Conservation (phyloP, 2,329 filamentous ascomycete species). For the Eurotiales sp. region DNA sequence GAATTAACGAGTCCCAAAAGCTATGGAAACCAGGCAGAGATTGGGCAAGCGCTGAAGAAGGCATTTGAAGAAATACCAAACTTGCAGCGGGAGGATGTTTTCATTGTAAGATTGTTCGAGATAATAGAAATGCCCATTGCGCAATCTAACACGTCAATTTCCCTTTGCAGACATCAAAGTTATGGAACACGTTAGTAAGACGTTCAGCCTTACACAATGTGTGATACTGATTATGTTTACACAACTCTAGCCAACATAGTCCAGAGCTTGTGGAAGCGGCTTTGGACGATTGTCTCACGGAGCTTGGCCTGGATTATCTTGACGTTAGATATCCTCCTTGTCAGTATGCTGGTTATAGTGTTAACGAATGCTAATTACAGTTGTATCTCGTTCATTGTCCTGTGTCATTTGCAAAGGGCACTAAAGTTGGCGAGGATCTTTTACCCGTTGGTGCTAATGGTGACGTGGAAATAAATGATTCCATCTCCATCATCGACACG, state of each 20-base stretch:
- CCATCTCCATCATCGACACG: constrained; percentile 37
- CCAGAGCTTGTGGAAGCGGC: constrained; percentile 49
- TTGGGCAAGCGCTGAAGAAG: constrained; percentile 21
- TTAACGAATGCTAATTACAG: constrained; percentile 15
- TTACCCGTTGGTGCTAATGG: constrained; percentile 41
- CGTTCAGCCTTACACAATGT: no score
- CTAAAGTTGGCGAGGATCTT: constrained; percentile 29
- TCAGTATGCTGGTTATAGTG: background rate
- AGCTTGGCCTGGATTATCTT: constrained; percentile 52
- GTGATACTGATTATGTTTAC: background rate
- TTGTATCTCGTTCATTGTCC: constrained; percentile 46
- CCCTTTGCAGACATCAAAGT: no score
- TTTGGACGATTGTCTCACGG: constrained; percentile 47
- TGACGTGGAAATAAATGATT: constrained; percentile 38
- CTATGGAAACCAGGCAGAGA: constrained; percentile 39
- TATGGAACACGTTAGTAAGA: no score
- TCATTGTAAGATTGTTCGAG: constrained; percentile 37
- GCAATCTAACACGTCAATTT: background rate
- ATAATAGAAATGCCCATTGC: no score
- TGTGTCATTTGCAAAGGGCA: constrained; percentile 31
- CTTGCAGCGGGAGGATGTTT: constrained; percentile 37
- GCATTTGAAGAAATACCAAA: constrained; percentile 13
- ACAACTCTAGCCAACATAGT: constrained; percentile 35
- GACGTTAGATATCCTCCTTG: constrained; percentile 43
- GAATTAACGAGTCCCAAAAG: constrained; percentile 65